Evolutionary conservation across 441 rosid species (phyloP), one percentile per base, ranked within the genome.

Genomic region (Macaranga tanarius): DNA sequence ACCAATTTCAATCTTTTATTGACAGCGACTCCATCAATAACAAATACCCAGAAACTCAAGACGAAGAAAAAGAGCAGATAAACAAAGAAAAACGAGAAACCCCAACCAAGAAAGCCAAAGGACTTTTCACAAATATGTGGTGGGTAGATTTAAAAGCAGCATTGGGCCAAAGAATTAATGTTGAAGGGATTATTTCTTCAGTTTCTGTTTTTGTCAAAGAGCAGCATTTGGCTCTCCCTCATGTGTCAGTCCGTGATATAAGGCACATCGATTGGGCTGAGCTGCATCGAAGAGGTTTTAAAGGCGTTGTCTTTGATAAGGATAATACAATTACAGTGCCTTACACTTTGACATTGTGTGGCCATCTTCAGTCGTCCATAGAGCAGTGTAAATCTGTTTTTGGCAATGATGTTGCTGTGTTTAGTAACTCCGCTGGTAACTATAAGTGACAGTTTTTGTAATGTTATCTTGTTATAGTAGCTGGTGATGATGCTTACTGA

Each of bases 251-350:
- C 66, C 87, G 84, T 17, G 94, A 91, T 79, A 78, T 93, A 55
- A 76, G 98, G 76, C 79, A 82, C 71, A 84, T 93, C 75, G 96
- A 95, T 71, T 93, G 99, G 99, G 84, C 67, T 31, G 97, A 89
- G 84, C 89, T 95, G 65, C 88, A 80, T 51, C 80, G 67, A 66
- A 89, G 86, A 75, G 99, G 99, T 4, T 93, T 93, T 77, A 84
- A 79, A 64, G 99, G 97, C 3, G 98, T 95, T 15, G 99, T 95
- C 28, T 95, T 95, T 65, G 99, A 95, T 67, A 95, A 95, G 79
- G 99, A 95, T 64, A 95, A 95, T 71, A 95, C 98, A 1, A 86
- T 95, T 38, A 95, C 97, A 3, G 96, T 88, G 71, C 98, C 98
- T 70, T 93, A 95, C 80, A 76, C 92, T 74, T 79, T 95, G 82